These are phyloP conservation scores for Rhodotorula paludigena DNA, from an alignment of 768 basidiomycete genomes.

Conservation along the genomic window DNA sequence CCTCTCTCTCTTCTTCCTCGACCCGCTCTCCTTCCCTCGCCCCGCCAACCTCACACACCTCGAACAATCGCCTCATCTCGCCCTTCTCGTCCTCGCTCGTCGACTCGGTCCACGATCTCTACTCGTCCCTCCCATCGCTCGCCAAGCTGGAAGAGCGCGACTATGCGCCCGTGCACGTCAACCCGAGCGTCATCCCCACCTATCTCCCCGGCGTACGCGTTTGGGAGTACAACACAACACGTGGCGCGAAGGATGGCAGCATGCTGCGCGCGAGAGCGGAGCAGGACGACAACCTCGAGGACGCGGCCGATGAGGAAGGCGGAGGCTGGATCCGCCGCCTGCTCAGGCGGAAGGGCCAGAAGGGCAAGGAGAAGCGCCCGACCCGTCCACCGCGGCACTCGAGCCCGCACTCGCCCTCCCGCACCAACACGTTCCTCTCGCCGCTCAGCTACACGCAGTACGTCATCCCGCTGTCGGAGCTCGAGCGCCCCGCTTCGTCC, in stretches of 20 bases:
- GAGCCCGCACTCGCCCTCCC: conserved; percentile 60
- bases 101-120: conserved; percentile 13
- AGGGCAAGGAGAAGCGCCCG: conserved; percentile 50
- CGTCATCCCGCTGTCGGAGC: conserved; percentile 23
- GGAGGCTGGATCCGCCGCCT: conserved; percentile 2
- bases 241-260: neutral
- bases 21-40: neutral
- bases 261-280: neutral
- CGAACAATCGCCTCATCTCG: neutral
- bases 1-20: conserved; percentile 28
- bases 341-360: conserved; percentile 44
- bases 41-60: neutral
- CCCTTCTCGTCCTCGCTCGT: conserved; percentile 4
- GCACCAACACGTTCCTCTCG: conserved; percentile 63
- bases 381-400: neutral
- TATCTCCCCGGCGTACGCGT: conserved; percentile 76
- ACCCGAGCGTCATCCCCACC: conserved; percentile 79
- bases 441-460: conserved; percentile 85
- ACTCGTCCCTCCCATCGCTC: conserved; percentile 15
- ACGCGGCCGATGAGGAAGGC: conserved; percentile 5
- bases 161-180: conserved; percentile 72
- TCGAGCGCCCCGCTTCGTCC: conserved; percentile 4
- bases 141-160: conserved; percentile 53
- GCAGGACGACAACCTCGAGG: conserved; percentile 14
- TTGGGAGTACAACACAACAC: conserved; percentile 73